phyloP scores from a whole-genome alignment of 352 stramenopile genomes.

The Globisporangium ultimum region DNA sequence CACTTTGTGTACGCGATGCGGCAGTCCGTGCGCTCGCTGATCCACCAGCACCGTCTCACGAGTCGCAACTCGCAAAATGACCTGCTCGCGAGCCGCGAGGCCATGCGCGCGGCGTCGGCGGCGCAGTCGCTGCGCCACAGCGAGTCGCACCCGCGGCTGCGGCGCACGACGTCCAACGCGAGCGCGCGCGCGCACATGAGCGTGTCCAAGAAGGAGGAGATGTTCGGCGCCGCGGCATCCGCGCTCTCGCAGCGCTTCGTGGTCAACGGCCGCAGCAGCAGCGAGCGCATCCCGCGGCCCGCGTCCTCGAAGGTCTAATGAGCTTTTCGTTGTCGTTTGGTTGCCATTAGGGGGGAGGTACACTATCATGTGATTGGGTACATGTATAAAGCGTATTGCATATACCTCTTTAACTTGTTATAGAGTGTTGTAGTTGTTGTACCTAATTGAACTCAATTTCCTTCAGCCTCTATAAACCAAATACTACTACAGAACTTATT shows the following conservation, averaged over 20 bases:
- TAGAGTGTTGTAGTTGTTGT: too few relatives aligned
- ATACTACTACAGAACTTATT: too few relatives aligned
- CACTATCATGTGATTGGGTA: too few relatives aligned
- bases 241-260: slow-evolving; percentile 79
- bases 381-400: too few relatives aligned
- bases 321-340: too few relatives aligned
- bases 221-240: slow-evolving; percentile 75
- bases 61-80: slow-evolving; percentile 63
- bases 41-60: slow-evolving; percentile 75
- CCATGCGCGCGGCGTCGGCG: slow-evolving; percentile 23
- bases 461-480: too few relatives aligned
- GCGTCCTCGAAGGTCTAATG: too few relatives aligned
- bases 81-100: slow-evolving; percentile 31
- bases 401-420: too few relatives aligned
- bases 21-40: slow-evolving; percentile 59
- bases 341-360: too few relatives aligned
- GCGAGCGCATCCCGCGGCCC: not conserved
- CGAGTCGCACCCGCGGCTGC: slow-evolving; percentile 21
- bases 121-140: slow-evolving; percentile 6
- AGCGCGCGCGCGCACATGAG: slow-evolving; percentile 58
- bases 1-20: slow-evolving; percentile 65
- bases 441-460: too few relatives aligned
- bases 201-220: slow-evolving; percentile 83
- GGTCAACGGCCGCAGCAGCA: slow-evolving; percentile 28
- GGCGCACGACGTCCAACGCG: slow-evolving; percentile 59